phyloP scores from a whole-genome alignment of 2,329 filamentous ascomycete genomes.

The Epichloe brachyelytri region DNA sequence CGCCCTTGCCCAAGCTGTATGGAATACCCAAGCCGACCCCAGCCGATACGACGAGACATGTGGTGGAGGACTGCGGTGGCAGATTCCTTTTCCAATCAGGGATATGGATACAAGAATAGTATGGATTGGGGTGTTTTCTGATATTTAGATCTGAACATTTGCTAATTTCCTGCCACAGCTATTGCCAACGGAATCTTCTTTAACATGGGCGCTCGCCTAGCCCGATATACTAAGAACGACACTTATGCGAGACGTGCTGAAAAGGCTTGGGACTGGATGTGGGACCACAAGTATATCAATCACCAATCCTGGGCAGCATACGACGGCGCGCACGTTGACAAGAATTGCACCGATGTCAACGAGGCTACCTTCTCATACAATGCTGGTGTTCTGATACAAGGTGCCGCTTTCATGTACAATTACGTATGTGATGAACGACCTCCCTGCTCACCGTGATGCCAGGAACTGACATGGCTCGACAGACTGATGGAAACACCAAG shows the following conservation, averaged over 20 bases:
- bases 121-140: slow-evolving; percentile 9
- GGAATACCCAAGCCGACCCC: slow-evolving; percentile 43
- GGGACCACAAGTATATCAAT: slow-evolving; percentile 43
- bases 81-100: slow-evolving; percentile 62
- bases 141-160: background rate
- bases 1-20: slow-evolving; percentile 56
- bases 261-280: slow-evolving; percentile 50
- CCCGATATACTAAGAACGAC: slow-evolving; percentile 53
- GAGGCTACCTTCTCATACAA: slow-evolving; percentile 56
- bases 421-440: slow-evolving; percentile 25
- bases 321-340: slow-evolving; percentile 45
- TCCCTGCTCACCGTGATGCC: background rate
- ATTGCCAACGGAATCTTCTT: slow-evolving; percentile 53
- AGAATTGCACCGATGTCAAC: slow-evolving; percentile 49
- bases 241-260: slow-evolving; percentile 52
- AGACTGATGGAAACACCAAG: slow-evolving; percentile 37
- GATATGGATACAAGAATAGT: slow-evolving; percentile 65
- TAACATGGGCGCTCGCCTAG: slow-evolving; percentile 55
- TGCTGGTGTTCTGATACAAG: slow-evolving; percentile 47
- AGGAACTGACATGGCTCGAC: slow-evolving; percentile 7
- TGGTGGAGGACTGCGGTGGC: slow-evolving; percentile 61
- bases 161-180: slow-evolving; percentile 18
- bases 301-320: slow-evolving; percentile 47
- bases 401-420: slow-evolving; percentile 58
- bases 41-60: slow-evolving; percentile 55